Evolutionary conservation across 23 red algal genomes (phyloP), one percentile per base, ranked within the genome.

Genomic region (Chondrus crispus): DNA sequence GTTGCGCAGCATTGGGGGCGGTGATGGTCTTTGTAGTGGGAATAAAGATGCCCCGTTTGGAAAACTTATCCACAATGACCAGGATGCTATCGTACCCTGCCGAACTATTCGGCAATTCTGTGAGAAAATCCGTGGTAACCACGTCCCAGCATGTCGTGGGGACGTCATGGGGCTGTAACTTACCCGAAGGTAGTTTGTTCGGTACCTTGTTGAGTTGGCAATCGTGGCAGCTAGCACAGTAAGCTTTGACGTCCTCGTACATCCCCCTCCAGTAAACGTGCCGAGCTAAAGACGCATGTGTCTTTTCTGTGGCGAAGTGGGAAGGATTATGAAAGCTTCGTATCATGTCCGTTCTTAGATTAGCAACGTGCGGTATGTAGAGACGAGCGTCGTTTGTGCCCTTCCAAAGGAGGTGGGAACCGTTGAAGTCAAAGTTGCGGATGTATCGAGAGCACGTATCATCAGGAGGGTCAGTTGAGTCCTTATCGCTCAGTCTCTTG

Each of bases 161-260:
- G n/a, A 88, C 46, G 22, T 33, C 35, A 72, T 54, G 68, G 2
- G 41, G 85, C 75, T 62, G 85, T 19, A 88, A 47, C 19, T 46
- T 0, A 74, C 68, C 84, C 29, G 41, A 29, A 53, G 20, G 12
- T 0, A 29, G 42, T 24, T 68, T 8, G 0, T 10, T 46, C 50
- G 55, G 51, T 50, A 71, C 84, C 36, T 88, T 88, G 37, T 76
- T 88, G 37, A 47, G 33, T 74, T 75, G 70, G 35, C 38, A 88
- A 19, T 24, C 40, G 2, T 38, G 66, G 47, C 85, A 88, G 11
- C 11, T n/a, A 4, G 32, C 51, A 60, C 51, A 45, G 7, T 22
- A 76, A 10, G 52, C 58, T 2, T 29, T 20, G 35, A 88, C 26
- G 46, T 88, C 68, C 4, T 88, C 50, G 51, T 57, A 88, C 68